Base-by-base conservation (phyloP, 2,329 filamentous ascomycete genomes). In the Pseudonectria foliicola region DNA sequence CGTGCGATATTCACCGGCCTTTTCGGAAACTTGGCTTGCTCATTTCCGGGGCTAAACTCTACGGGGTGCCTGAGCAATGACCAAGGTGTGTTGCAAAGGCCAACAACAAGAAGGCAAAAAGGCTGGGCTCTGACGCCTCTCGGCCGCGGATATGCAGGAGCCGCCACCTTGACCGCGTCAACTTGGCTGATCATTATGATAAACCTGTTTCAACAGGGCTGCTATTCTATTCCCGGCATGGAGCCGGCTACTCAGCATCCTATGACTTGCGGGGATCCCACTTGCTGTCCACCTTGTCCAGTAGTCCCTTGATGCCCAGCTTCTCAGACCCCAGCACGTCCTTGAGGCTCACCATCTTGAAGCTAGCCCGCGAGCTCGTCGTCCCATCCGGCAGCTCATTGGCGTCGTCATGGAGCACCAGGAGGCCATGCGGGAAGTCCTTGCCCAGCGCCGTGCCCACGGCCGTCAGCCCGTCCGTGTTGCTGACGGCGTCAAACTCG, bases 401-500 rank as follows among this genome's bases (percentile, higher is more conserved):
- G 3, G 66, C 64, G 49, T 75, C 71, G 41, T 75, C 70, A 38
- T 74, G 70, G 10, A 68, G 63, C 4, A 74, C 69, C 3, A 75
- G 45, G 15, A 75, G 29, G 0, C 71, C 70, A 7, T 52, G 45
- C 0, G 63, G 63, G 33, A 67, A 70, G 14, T 59, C 55, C 13
- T 43, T 45, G 21, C 67, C 66, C 26, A 74, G 50, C 1, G 46
- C 54, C 1, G 57, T 59, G 0, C 68, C 65, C 4, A 74, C 65
- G 0, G 65, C 70, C 0, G 68, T 42, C 18, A 74, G 54, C 0
- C 71, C 70, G 35, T 75, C 71, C 1, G 71, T 74, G 41, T 75
- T 75, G 11, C 64, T 68, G 5, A 75, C 71, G 5, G 57, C 60
- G 32, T 74, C 71, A 14, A 74, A 55, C 3, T 58, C 53, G 0